These are phyloP conservation scores for Tulasnella sp. DNA, from an alignment of 768 basidiomycete genomes.

Conservation along the genomic window DNA sequence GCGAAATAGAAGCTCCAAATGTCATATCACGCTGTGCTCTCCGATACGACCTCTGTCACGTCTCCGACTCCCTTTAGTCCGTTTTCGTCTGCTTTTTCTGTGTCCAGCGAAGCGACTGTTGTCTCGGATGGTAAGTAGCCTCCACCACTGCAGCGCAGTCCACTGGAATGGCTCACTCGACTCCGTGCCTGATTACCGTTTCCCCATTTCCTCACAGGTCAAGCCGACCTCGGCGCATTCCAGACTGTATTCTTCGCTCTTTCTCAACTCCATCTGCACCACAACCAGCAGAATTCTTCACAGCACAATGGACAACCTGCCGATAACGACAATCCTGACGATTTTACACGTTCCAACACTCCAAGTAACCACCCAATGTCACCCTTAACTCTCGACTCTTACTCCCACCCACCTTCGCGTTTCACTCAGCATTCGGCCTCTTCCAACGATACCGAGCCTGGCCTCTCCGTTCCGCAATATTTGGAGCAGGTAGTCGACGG, in stretches of 20 bases:
- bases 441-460: no score
- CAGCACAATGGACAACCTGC: not conserved
- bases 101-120: constrained; percentile 16
- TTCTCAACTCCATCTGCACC: constrained; percentile 16
- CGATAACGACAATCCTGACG: not conserved
- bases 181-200: not conserved
- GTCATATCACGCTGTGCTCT: constrained; percentile 1
- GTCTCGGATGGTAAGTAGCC: constrained; percentile 13
- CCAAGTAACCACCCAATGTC: constrained; percentile 1
- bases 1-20: not conserved
- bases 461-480: no score
- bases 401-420: not conserved
- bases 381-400: constrained; percentile 2
- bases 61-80: constrained; percentile 18
- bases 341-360: constrained; percentile 7
- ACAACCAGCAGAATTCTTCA: not conserved
- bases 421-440: not conserved
- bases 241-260: constrained; percentile 17
- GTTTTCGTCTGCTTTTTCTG: constrained; percentile 17
- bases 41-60: constrained; percentile 13
- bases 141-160: not conserved
- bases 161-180: not conserved
- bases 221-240: constrained; percentile 19
- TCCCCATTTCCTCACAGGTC: constrained; percentile 4
- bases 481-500: no score